phyloP scores from a whole-genome alignment of 2,329 filamentous ascomycete species.

The Mycosphaerelloides madeirae region DNA sequence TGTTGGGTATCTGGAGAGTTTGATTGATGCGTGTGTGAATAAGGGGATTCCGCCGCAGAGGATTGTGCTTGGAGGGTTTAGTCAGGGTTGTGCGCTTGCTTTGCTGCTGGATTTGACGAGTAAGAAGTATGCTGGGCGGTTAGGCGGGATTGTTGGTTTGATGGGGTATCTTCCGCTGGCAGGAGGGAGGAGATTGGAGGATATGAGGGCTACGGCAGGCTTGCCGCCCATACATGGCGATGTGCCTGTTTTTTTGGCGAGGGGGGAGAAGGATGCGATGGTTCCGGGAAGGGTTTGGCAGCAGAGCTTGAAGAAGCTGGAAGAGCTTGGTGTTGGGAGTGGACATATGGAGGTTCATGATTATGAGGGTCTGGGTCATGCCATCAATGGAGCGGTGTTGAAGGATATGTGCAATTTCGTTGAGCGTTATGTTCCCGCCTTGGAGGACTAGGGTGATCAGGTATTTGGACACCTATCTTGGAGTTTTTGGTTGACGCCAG shows the following conservation, averaged over 20 bases:
- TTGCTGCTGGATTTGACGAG: slow-evolving; percentile 40
- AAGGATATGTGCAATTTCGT: slow-evolving; percentile 44
- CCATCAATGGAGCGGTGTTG: slow-evolving; percentile 39
- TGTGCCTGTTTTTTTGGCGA: slow-evolving; percentile 44
- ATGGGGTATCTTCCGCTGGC: slow-evolving; percentile 46
- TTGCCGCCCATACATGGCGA: slow-evolving; percentile 33
- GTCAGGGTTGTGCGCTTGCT: slow-evolving; percentile 44
- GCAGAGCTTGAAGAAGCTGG: slow-evolving; percentile 39
- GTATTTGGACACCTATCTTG: too few species aligned
- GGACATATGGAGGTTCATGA: slow-evolving; percentile 39
- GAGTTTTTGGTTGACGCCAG: too few species aligned
- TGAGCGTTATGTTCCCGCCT: slow-evolving; percentile 37
- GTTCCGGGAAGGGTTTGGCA: slow-evolving; percentile 43
- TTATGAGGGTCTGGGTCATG: slow-evolving; percentile 48
- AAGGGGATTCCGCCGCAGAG: slow-evolving; percentile 39
- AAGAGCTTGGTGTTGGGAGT: slow-evolving; percentile 37
- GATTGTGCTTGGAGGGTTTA: slow-evolving; percentile 46
- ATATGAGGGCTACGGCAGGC: slow-evolving; percentile 35
- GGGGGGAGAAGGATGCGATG: slow-evolving; percentile 45
- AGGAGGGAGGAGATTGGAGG: slow-evolving; percentile 28
- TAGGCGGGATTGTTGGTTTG: slow-evolving; percentile 41
- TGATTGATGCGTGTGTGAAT: slow-evolving; percentile 39
- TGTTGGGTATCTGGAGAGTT: slow-evolving; percentile 37
- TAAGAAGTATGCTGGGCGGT: slow-evolving; percentile 34
- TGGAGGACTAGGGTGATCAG: slow-evolving; percentile 26